Base-by-base conservation (phyloP, 2,329 filamentous ascomycete genomes). In the Microsporum audouinii region DNA sequence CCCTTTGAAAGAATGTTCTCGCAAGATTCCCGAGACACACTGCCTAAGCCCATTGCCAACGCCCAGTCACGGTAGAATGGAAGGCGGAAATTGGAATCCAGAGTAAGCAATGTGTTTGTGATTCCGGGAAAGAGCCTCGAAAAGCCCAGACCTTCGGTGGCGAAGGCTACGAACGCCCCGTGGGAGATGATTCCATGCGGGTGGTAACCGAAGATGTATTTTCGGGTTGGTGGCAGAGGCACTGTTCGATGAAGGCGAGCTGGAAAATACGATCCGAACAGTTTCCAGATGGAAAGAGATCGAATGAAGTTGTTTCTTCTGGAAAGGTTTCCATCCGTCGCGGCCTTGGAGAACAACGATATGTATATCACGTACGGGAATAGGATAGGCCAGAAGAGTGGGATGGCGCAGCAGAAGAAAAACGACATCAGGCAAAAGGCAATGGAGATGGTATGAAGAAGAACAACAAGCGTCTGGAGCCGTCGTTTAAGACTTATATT, bases 181-280 rank as follows among this genome's bases (percentile, higher is more conserved):
- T 96, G 90, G 3, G 88, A 94, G 69, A 99, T 96, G 73, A 99
- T 97, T 29, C 94, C 92, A 71, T 99, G 94, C 0, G 94, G 94
- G 69, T 97, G 94, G 73, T 97, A 97, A 51, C 92, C 92, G 68
- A 99, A 91, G 65, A 99, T 91, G 76, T 97, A 99, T 75, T 95
- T 96, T 64, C 91, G 82, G 0, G 87, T 90, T 0, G 90, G 82
- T 27, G 88, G 83, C 5, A 99, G 82, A 61, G 87, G 81, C 66
- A 88, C 82, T 2, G 89, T 94, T 66, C 94, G 89, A 77, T 97
- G 91, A 43, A 99, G 81, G 61, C 83, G 83, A 56, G 91, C 89
- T 2, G 94, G 94, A 71, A 95, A 99, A 77, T 97, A 99, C 14
- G 85, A 88, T 31, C 89, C 91, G 71, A 96, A 97, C 53, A 95